Evolutionary conservation across 805 yeast genomes (phyloP).

Genomic region (Kodamaea neixiangensis): DNA sequence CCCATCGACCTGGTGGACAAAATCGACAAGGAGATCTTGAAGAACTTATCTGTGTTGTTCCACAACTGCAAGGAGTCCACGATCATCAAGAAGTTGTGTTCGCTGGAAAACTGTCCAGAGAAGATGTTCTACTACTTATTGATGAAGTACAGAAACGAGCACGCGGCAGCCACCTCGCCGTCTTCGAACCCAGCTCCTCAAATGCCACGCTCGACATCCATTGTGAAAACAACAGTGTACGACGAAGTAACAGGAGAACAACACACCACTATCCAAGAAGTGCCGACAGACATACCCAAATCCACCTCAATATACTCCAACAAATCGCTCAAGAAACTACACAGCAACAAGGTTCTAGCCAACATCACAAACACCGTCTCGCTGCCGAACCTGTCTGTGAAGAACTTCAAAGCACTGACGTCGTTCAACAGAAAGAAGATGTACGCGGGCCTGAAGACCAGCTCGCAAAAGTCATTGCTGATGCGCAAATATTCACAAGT

Average conservation of each 20-base stretch:
- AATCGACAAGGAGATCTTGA: constrained; percentile 72
- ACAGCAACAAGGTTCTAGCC: constrained; percentile 21
- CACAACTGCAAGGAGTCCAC: constrained; percentile 67
- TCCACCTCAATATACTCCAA: constrained; percentile 26
- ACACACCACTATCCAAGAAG: constrained; percentile 21
- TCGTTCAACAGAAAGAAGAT: constrained; percentile 39
- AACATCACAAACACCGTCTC: constrained; percentile 35
- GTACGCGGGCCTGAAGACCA: background rate
- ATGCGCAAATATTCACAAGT: constrained; percentile 22
- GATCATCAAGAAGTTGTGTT: constrained; percentile 53
- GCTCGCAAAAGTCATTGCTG: constrained; percentile 17
- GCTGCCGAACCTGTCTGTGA: constrained; percentile 19
- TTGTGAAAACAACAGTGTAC: constrained; percentile 41
- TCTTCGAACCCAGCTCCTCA: constrained; percentile 20
- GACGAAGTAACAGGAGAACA: constrained; percentile 22
- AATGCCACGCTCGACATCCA: constrained; percentile 43
- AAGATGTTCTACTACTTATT: constrained; percentile 79
- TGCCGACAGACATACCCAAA: constrained; percentile 14
- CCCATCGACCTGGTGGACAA: constrained; percentile 45
- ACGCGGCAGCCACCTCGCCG: constrained; percentile 31
- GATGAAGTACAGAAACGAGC: constrained; percentile 73
- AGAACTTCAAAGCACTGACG: constrained; percentile 39
- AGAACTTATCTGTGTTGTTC: constrained; percentile 76
- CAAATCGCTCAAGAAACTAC: constrained; percentile 20
- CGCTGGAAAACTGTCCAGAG: constrained; percentile 66